Evolutionary conservation across 352 stramenopile genomes (phyloP), one percentile per base, ranked within the genome.

Genomic region (Thalassiosira ordinaria): DNA sequence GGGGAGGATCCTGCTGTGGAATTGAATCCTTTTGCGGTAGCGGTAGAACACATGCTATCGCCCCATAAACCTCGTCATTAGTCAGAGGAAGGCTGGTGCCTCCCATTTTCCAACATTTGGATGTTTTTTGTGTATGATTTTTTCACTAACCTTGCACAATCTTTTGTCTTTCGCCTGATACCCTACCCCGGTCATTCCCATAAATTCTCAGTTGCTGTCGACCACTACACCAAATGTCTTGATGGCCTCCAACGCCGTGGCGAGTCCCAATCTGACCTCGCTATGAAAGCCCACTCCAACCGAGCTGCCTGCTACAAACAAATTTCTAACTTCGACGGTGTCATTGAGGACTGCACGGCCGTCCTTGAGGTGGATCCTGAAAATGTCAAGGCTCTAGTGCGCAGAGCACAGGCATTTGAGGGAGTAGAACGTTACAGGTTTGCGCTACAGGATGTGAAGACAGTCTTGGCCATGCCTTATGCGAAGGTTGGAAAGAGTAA

Each of bases 261-360:
- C 11, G 89, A 96, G 57, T 80, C 66, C 29, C 51, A 65, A 26
- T 95, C 91, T 51, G 83, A 93, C 4, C 74, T 98, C 33, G 92
- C 95, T 7, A 84, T 98, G 62, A 97, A 97, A 85, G 97, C 95
- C 76, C 97, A 96, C 88, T 96, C 96, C 83, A 98, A 98, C 80
- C 95, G 96, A 80, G 94, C 96, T 29, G 96, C 96, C 59, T 98
- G 96, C 89, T 96, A 98, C 95, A 97, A 98, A 89, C 96, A 98
- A 92, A 96, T 98, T 69, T 97, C 94, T 86, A 97, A 98, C 89
- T 98, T 98, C 86, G 97, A 97, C 52, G 95, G 91, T 39, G 96
- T 97, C 14, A 98, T 98, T 74, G 90, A 92, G 49, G 96, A 98
- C 88, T 98, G 96, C 83, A 97, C 95, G 31, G 94, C 97, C 41